Base-by-base conservation (phyloP, 2,329 filamentous ascomycete genomes). In the Fusarium poae region DNA sequence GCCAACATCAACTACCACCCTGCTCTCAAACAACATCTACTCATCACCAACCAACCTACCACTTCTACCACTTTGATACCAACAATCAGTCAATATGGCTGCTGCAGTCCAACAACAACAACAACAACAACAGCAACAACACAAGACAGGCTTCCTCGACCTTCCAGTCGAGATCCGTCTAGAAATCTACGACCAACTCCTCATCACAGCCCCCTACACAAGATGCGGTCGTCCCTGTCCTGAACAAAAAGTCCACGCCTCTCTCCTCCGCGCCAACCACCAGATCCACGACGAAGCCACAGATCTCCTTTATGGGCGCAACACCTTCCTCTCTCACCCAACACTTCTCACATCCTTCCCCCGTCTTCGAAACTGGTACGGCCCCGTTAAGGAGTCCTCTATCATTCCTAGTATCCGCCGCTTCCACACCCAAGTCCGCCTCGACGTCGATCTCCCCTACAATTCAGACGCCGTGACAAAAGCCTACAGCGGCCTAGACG, bases 151-250 rank as follows among this genome's bases (percentile, higher is more conserved):
- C 49, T 74, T 84, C 65, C 77, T 84, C 39, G 75, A 76, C 53
- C 77, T 85, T 25, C 82, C 82, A 34, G 68, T 80, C 48, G 83
- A 85, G 71, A 77, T 85, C 69, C 82, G 83, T 39, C 78, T 83
- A 58, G 78, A 84, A 56, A 82, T 84, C 65, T 84, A 84, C 76
- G 60, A 72, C 23, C 72, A 80, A 65, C 82, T 84, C 51, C 80
- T 84, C 57, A 62, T 74, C 65, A 74, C 81, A 44, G 68, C 75
- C 7, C 78, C 77, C 42, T 74, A 71, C 67, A 70, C 70, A 61
- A 65, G 71, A 57, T 68, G 70, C 63, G 50, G 62, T 60, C 54
- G 57, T 61, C 59, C 56, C 48, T 51, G 55, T 40, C 60, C 62
- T n/a, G 63, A 61, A 34, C 51, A 62, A 58, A 49, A 67, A 44